phyloP scores from a whole-genome alignment of 2,329 filamentous ascomycete genomes.

The Xylariaceae sp. region DNA sequence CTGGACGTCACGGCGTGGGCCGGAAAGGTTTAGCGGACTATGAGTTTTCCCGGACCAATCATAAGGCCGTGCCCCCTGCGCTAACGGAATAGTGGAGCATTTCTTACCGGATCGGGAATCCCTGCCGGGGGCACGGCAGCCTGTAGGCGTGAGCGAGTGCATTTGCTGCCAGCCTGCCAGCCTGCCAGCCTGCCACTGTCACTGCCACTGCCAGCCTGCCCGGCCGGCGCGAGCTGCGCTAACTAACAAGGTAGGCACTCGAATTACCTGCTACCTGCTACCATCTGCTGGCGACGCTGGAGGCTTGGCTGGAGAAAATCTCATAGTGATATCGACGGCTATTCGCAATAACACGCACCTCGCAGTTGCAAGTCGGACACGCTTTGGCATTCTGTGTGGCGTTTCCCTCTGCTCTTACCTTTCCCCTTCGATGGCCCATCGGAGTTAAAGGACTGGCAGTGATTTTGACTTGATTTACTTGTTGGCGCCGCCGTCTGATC shows the following conservation, averaged over 20 bases:
- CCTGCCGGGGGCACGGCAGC: slow-evolving; percentile 16
- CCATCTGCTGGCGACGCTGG: slow-evolving; percentile 14
- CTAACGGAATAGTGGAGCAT: slow-evolving; percentile 20
- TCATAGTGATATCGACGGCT: slow-evolving; percentile 28
- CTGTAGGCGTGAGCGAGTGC: slow-evolving; percentile 8
- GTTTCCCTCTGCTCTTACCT: slow-evolving; percentile 5
- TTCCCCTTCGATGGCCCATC: slow-evolving; percentile 12
- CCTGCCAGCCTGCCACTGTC: slow-evolving; percentile 9
- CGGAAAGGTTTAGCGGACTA: slow-evolving; percentile 30
- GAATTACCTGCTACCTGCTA: slow-evolving; percentile 14
- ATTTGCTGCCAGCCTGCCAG: slow-evolving; percentile 1
- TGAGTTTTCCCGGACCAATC: slow-evolving; percentile 31
- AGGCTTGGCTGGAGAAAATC: slow-evolving; percentile 29
- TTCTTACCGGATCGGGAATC: slow-evolving; percentile 32
- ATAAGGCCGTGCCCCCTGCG: slow-evolving; percentile 1
- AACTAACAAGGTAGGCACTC: too few relatives aligned
- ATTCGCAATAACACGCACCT: slow-evolving; percentile 12
- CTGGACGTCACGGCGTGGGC: slow-evolving; percentile 18
- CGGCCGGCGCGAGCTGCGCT: too few relatives aligned
- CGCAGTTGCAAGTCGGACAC: slow-evolving; percentile 11
- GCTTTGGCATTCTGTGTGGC: slow-evolving; percentile 3
- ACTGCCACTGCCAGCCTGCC: too few relatives aligned
- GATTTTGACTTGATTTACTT: too few relatives aligned
- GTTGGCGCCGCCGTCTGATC: slow-evolving; percentile 6
- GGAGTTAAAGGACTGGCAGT: not conserved